A percentile compares a stretch with the other conserved stretches of the same genome.
Evolutionary conservation across 2,329 filamentous ascomycete genomes (phyloP).

Genomic region (Ophiosphaerella narmari): DNA sequence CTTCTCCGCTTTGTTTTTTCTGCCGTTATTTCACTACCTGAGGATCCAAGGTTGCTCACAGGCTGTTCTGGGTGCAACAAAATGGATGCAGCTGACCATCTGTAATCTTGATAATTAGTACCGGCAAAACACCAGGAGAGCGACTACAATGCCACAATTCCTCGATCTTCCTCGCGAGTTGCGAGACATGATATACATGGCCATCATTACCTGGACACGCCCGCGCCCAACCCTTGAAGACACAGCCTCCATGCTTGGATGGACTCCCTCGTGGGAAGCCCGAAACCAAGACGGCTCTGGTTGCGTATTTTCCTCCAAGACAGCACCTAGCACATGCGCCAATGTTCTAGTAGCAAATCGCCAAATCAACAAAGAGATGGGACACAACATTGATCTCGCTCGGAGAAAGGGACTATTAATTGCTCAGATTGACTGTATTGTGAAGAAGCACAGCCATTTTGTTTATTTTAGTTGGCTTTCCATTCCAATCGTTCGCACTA

Average conservation of each 20-base stretch:
- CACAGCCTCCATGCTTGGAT: slow-evolving; percentile 20
- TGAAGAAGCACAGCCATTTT: slow-evolving; percentile 22
- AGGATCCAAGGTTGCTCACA: neutral
- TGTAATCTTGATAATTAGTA: too few species aligned
- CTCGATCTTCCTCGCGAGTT: slow-evolving; percentile 38
- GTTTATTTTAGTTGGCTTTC: slow-evolving; percentile 41
- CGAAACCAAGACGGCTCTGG: slow-evolving; percentile 27
- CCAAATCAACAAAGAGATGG: slow-evolving; percentile 38
- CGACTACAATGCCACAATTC: slow-evolving; percentile 27
- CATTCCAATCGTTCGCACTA: slow-evolving; percentile 33
- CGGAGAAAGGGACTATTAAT: slow-evolving; percentile 18
- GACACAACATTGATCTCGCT: slow-evolving; percentile 23
- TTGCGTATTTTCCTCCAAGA: slow-evolving; percentile 29
- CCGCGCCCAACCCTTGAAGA: slow-evolving; percentile 25
- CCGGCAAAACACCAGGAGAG: too few species aligned
- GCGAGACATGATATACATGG: slow-evolving; percentile 40
- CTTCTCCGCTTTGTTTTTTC: too few species aligned
- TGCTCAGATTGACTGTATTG: slow-evolving; percentile 37
- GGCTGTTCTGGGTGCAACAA: neutral
- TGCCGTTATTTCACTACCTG: neutral
- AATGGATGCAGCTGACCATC: too few species aligned
- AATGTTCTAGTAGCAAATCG: slow-evolving; percentile 35
- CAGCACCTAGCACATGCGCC: slow-evolving; percentile 32
- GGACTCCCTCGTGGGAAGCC: slow-evolving; percentile 20
- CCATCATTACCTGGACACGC: slow-evolving; percentile 28